Conservation (phyloP, 306 rosid genomes). For the Quercus suber region DNA sequence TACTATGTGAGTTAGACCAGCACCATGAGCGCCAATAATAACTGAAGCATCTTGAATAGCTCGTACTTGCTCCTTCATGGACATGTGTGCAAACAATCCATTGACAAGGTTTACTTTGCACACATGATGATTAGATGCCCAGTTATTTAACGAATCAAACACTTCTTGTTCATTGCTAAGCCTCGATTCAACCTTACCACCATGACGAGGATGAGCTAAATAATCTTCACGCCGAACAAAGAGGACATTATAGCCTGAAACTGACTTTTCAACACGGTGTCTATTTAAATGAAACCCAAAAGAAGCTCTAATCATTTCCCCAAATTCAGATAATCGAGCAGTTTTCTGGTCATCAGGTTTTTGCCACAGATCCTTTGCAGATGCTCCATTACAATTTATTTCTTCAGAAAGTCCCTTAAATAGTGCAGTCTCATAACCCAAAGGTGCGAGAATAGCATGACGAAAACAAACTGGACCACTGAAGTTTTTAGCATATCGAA, state of each 20-base stretch:
- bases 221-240: slow-evolving; percentile 95
- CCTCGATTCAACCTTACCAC: slow-evolving; percentile 82
- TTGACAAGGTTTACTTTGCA: slow-evolving; percentile 82
- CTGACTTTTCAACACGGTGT: slow-evolving; percentile 41
- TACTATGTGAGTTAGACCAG: slow-evolving; percentile 90
- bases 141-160: slow-evolving; percentile 57
- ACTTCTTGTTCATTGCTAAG: slow-evolving; percentile 78
- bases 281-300: slow-evolving; percentile 57
- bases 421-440: slow-evolving; percentile 88
- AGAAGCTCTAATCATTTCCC: slow-evolving; percentile 85
- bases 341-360: slow-evolving; percentile 66
- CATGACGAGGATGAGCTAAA: slow-evolving; percentile 92
- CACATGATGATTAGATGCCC: slow-evolving; percentile 51
- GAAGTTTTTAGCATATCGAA: slow-evolving; percentile 80
- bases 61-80: slow-evolving; percentile 92
- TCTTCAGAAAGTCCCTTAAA: slow-evolving; percentile 74
- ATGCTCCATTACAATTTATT: slow-evolving; percentile 59
- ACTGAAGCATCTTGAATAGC: slow-evolving; percentile 95
- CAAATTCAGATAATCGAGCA: slow-evolving; percentile 90
- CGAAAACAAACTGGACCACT: slow-evolving; percentile 82
- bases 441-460: slow-evolving; percentile 78
- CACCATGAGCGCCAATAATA: slow-evolving; percentile 91
- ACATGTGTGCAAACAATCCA: slow-evolving; percentile 91
- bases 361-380: slow-evolving; percentile 71
- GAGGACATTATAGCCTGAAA: slow-evolving; percentile 59